phyloP scores from a whole-genome alignment of 2,329 filamentous ascomycete genomes.

The Diaporthe capsici region DNA sequence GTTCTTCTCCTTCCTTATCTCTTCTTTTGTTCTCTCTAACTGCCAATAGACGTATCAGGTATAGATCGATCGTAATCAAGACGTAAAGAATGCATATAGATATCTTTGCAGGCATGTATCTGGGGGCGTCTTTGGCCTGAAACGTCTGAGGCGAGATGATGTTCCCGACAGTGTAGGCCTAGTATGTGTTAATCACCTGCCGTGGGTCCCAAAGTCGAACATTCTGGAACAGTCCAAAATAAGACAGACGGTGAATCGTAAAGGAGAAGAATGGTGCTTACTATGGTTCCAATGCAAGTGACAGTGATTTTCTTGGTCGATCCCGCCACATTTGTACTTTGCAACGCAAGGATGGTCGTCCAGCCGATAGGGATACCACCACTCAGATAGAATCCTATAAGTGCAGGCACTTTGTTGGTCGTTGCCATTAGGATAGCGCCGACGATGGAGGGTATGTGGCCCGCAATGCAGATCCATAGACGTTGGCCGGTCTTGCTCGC shows the following conservation, averaged over 20 bases:
- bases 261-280: no score
- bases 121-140: constrained; percentile 50
- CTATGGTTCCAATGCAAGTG: constrained; percentile 51
- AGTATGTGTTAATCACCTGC: no score
- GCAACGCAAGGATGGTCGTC: constrained; percentile 45
- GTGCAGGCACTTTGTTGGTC: constrained; percentile 51
- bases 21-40: constrained; percentile 33
- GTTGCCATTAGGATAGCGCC: constrained; percentile 56
- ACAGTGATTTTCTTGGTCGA: constrained; percentile 55
- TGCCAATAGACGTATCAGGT: constrained; percentile 50
- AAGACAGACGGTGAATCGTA: no score
- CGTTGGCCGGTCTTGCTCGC: constrained; percentile 53
- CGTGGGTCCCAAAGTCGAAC: no score
- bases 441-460: constrained; percentile 53
- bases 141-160: constrained; percentile 60
- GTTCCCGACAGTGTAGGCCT: constrained; percentile 55
- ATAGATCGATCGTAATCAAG: constrained; percentile 49
- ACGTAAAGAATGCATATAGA: constrained; percentile 34
- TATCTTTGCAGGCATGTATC: constrained; percentile 43
- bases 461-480: constrained; percentile 53
- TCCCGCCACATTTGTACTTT: constrained; percentile 53
- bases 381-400: constrained; percentile 55
- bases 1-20: constrained; percentile 45
- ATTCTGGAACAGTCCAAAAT: no score
- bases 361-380: constrained; percentile 55